These are phyloP conservation scores for Tylopilus sp. DNA, from an alignment of 768 basidiomycete species.

Conservation along the genomic window DNA sequence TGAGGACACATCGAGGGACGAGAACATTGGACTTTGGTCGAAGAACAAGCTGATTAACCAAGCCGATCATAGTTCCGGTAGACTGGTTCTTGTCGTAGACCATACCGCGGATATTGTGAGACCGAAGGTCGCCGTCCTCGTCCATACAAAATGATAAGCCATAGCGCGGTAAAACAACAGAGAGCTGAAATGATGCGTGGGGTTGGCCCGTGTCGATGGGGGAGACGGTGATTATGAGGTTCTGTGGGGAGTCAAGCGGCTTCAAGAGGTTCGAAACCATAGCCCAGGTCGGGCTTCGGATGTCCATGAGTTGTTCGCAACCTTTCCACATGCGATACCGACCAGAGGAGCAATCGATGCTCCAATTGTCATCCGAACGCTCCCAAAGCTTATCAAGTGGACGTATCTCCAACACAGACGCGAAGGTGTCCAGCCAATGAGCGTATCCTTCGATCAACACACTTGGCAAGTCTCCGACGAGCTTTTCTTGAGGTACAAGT, in stretches of 20 bases:
- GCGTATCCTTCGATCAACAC: conserved; percentile 20
- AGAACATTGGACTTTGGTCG: conserved; percentile 20
- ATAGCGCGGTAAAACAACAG: conserved; percentile 39
- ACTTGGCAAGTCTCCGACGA: conserved; percentile 25
- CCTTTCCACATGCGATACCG: conserved; percentile 8
- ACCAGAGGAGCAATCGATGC: conserved; percentile 11
- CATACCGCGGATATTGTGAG: conserved; percentile 40
- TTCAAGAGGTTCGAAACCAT: conserved; percentile 26
- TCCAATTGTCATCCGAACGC: conserved; percentile 26
- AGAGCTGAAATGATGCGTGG: conserved; percentile 12
- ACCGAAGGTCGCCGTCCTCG: conserved; percentile 29
- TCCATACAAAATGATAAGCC: conserved; percentile 36
- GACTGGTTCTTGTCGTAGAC: conserved; percentile 41
- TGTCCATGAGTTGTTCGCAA: conserved; percentile 16
- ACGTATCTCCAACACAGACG: conserved; percentile 24
- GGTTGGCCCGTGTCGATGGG: neutral
- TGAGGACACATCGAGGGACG: conserved; percentile 29
- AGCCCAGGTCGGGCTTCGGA: conserved; percentile 24
- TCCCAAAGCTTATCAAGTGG: conserved; percentile 25
- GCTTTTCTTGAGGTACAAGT: conserved; percentile 22
- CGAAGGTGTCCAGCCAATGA: conserved; percentile 32
- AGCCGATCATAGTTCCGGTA: conserved; percentile 43
- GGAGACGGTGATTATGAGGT: conserved; percentile 20
- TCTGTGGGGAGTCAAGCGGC: conserved; percentile 23
- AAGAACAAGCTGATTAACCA: conserved; percentile 39